These are phyloP conservation scores for Paxillus rubicundulus DNA, from an alignment of 768 basidiomycete species.

Conservation along the genomic window DNA sequence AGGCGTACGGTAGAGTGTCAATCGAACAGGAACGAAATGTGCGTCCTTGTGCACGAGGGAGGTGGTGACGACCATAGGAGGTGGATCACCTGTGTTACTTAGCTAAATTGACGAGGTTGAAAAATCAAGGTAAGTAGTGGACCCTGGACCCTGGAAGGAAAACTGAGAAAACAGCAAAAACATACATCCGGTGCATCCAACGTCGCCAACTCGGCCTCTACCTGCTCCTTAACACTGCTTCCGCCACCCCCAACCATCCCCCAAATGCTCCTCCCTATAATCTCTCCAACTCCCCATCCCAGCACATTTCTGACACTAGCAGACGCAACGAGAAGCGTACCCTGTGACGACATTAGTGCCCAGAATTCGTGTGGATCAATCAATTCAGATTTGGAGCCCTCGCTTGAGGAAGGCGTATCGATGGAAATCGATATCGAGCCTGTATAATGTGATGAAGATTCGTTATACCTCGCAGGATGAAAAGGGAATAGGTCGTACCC, in stretches of 20 bases:
- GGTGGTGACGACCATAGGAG: conserved; percentile 20
- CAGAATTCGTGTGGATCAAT: conserved; percentile 44
- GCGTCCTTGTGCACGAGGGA: conserved; percentile 42
- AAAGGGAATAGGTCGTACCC: conserved; percentile 16
- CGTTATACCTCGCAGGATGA: not conserved
- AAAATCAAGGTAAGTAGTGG: not conserved
- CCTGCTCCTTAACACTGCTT: conserved; percentile 14
- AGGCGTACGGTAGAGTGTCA: conserved; percentile 40
- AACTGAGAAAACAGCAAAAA: not conserved
- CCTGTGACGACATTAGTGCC: conserved; percentile 45
- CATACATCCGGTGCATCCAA: conserved; percentile 17
- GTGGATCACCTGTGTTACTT: conserved; percentile 11
- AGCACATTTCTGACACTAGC: conserved; percentile 58
- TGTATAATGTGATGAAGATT: not conserved
- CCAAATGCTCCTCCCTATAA: conserved; percentile 47
- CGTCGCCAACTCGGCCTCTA: conserved; percentile 29
- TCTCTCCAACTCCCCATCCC: conserved; percentile 55
- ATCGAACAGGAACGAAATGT: conserved; percentile 26
- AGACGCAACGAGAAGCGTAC: conserved; percentile 51
- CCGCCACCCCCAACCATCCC: conserved; percentile 34
- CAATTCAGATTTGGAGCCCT: not conserved
- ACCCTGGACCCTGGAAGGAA: not conserved
- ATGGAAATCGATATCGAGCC: not conserved
- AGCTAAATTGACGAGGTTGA: not conserved
- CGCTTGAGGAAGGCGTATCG: not conserved